phyloP scores from a whole-genome alignment of 352 stramenopile species.

The Phytopythium chamaehyphon region DNA sequence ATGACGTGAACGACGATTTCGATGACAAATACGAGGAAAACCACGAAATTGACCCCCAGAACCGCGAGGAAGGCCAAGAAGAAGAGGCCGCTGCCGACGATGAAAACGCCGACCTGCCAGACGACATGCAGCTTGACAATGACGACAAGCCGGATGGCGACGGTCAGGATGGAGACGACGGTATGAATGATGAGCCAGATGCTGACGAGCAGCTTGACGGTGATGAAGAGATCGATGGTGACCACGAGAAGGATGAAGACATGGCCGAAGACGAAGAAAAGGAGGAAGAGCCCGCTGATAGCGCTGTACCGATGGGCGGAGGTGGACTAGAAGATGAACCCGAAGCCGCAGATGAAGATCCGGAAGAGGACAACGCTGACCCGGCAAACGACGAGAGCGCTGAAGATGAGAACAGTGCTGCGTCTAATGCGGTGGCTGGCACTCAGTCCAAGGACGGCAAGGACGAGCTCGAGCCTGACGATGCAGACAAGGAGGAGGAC shows the following conservation, averaged over 20 bases:
- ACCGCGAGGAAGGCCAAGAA: constrained; percentile 49
- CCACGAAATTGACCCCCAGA: constrained; percentile 51
- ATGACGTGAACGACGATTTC: constrained; percentile 91
- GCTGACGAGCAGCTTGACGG: constrained; percentile 26
- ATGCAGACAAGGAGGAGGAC: constrained; percentile 36
- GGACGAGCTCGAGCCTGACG: constrained; percentile 60
- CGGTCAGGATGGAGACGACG: constrained; percentile 46
- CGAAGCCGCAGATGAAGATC: constrained; percentile 48
- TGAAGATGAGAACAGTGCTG: constrained; percentile 50
- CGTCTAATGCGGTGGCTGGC: constrained; percentile 54
- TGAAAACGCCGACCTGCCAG: constrained; percentile 63
- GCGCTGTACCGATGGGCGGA: constrained; percentile 59
- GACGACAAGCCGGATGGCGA: constrained; percentile 38
- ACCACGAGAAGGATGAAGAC: constrained; percentile 43
- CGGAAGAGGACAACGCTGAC: constrained; percentile 58
- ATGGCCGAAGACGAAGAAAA: constrained; percentile 61
- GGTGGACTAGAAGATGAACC: constrained; percentile 75
- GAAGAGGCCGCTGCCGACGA: constrained; percentile 50
- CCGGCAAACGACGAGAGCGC: constrained; percentile 41
- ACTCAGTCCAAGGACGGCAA: constrained; percentile 84
- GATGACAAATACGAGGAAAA: constrained; percentile 86
- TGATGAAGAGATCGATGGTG: constrained; percentile 29
- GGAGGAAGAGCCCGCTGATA: constrained; percentile 68
- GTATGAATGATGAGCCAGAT: constrained; percentile 50
- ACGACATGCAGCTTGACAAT: constrained; percentile 85